Evolutionary conservation across 768 basidiomycete genomes (phyloP).

Genomic region (Trametes cinnabarina): DNA sequence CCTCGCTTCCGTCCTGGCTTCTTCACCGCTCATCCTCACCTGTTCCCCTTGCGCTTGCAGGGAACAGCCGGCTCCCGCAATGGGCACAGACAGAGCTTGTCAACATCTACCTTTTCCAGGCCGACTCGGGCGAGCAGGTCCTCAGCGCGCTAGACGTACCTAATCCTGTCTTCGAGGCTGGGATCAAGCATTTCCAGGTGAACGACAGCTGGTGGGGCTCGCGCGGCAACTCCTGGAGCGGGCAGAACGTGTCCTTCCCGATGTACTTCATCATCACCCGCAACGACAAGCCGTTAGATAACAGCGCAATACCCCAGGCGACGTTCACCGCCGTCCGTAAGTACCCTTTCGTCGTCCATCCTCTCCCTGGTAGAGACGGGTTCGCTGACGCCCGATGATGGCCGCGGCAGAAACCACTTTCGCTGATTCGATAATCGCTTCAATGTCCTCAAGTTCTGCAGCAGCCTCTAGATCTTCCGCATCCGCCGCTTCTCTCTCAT

Average conservation of each 20-base stretch:
- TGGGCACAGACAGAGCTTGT: slow-evolving; percentile 61
- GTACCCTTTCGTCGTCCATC: slow-evolving; percentile 33
- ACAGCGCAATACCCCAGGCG: slow-evolving; percentile 60
- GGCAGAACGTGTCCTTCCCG: slow-evolving; percentile 57
- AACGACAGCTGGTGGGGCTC: slow-evolving; percentile 68
- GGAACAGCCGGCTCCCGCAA: slow-evolving; percentile 73
- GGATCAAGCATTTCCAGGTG: slow-evolving; percentile 51
- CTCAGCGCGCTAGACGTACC: slow-evolving; percentile 39
- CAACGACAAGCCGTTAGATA: slow-evolving; percentile 51
- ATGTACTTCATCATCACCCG: slow-evolving; percentile 81
- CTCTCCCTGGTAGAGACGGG: neutral
- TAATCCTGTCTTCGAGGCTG: slow-evolving; percentile 54
- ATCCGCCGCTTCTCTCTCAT: slow-evolving; percentile 26
- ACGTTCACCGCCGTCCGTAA: slow-evolving; percentile 80
- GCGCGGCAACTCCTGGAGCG: slow-evolving; percentile 45
- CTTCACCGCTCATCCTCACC: slow-evolving; percentile 2
- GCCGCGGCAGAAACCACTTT: slow-evolving; percentile 63
- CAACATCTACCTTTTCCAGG: slow-evolving; percentile 77
- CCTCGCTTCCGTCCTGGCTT: slow-evolving; percentile 10
- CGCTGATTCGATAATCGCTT: slow-evolving; percentile 61
- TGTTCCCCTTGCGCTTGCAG: slow-evolving; percentile 37
- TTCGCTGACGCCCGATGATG: neutral
- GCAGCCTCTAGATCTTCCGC: slow-evolving; percentile 34
- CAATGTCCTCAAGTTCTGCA: slow-evolving; percentile 49
- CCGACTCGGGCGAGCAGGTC: slow-evolving; percentile 56